These are phyloP conservation scores for Phytophthora europaea DNA, from an alignment of 352 stramenopile genomes.

Conservation along the genomic window DNA sequence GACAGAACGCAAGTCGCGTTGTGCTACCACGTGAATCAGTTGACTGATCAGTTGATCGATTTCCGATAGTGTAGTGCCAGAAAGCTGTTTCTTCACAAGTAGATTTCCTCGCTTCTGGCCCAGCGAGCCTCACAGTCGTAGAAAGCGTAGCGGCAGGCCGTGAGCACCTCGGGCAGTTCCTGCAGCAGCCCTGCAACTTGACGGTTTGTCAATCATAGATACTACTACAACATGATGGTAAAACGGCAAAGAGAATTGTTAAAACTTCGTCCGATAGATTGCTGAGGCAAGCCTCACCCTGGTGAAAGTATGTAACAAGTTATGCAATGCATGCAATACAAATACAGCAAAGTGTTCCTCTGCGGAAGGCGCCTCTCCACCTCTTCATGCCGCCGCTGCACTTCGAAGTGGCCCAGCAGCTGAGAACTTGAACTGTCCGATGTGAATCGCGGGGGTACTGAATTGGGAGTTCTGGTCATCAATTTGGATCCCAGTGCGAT, in stretches of 20 bases:
- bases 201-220: no score
- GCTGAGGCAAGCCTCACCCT: no score
- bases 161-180: no score
- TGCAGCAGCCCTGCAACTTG: no score
- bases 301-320: not conserved
- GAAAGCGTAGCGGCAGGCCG: no score
- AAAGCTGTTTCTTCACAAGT: no score
- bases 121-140: no score
- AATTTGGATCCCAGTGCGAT: slow-evolving; percentile 3
- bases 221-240: not conserved
- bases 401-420: not conserved
- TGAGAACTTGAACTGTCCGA: not conserved
- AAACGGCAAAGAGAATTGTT: not conserved
- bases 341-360: not conserved
- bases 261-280: not conserved
- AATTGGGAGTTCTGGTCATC: not conserved
- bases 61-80: not conserved
- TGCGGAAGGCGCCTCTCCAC: not conserved
- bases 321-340: not conserved
- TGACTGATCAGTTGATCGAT: not conserved
- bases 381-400: not conserved
- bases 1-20: not conserved
- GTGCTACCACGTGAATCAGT: not conserved
- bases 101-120: no score
- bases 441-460: not conserved